Evolutionary conservation across 2,329 filamentous ascomycete species (phyloP).

Genomic region (Fusarium setosum): DNA sequence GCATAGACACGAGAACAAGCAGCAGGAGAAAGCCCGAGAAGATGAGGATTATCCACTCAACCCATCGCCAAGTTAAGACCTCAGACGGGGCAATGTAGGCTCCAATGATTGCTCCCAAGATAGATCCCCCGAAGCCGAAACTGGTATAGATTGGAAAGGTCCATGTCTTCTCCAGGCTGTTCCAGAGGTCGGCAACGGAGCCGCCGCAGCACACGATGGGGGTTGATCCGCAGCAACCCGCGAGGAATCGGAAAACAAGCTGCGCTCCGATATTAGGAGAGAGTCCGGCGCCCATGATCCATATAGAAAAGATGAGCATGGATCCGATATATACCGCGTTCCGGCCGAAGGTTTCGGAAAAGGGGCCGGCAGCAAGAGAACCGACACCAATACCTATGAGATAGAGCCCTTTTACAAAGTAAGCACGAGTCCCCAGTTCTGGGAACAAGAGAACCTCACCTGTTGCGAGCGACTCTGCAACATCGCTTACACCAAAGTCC

Average conservation of each 20-base stretch:
- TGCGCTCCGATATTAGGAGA: conserved; percentile 53
- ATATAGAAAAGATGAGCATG: conserved; percentile 53
- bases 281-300: conserved; percentile 54
- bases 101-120: conserved; percentile 56
- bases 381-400: conserved; percentile 50
- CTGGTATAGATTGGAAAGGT: conserved; percentile 58
- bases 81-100: conserved; percentile 72
- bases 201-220: conserved; percentile 55
- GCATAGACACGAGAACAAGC: conserved; percentile 67
- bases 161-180: conserved; percentile 45
- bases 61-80: conserved; percentile 63
- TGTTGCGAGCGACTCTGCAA: conserved; percentile 62
- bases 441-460: neutral
- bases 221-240: conserved; percentile 56
- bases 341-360: conserved; percentile 51
- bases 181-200: conserved; percentile 52
- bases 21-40: conserved; percentile 67
- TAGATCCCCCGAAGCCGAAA: conserved; percentile 53
- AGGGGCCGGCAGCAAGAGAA: conserved; percentile 48
- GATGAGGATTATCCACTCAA: conserved; percentile 73
- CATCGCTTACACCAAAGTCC: conserved; percentile 59
- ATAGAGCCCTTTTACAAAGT: conserved; percentile 31
- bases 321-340: conserved; percentile 51
- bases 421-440: neutral
- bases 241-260: conserved; percentile 59